phyloP scores from a whole-genome alignment of 768 basidiomycete species.

The Favolaschia claudopus region DNA sequence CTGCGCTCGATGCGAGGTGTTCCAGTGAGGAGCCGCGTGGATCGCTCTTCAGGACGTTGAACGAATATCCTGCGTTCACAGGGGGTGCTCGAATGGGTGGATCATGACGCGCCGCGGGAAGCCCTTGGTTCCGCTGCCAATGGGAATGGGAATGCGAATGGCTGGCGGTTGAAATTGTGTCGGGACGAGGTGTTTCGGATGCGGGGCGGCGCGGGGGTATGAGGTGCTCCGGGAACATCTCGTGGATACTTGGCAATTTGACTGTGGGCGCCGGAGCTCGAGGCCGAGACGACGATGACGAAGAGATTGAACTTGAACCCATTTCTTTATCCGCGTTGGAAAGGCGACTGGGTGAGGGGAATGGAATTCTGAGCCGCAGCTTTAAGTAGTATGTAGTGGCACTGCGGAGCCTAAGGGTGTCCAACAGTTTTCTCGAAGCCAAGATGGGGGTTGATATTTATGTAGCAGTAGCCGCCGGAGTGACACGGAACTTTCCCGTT shows the following conservation, averaged over 20 bases:
- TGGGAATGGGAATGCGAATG: no score
- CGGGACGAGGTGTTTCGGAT: background rate
- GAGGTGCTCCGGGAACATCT: slow-evolving; percentile 20
- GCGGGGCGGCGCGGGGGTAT: background rate
- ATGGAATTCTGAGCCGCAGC: no score
- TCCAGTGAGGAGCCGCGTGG: slow-evolving; percentile 8
- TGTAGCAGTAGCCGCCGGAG: no score
- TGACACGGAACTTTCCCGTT: no score
- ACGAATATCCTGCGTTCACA: slow-evolving; percentile 1
- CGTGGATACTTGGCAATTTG: slow-evolving; percentile 16
- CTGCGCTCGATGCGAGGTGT: slow-evolving; percentile 10
- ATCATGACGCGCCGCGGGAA: background rate
- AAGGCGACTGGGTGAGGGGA: no score
- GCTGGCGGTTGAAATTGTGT: no score
- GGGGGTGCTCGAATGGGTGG: background rate
- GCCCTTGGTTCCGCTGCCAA: no score
- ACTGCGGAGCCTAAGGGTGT: no score
- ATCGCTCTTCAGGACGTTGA: slow-evolving; percentile 14
- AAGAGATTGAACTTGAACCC: background rate
- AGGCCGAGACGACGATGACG: background rate
- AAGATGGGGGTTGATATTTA: no score
- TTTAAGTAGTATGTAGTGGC: no score
- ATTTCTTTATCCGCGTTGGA: no score
- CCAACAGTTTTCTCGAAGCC: no score
- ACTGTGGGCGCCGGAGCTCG: background rate